A percentile compares a stretch with the other conserved stretches of the same genome.
Evolutionary conservation across 805 yeast species (phyloP).

Genomic region (Metschnikowia rubicola): DNA sequence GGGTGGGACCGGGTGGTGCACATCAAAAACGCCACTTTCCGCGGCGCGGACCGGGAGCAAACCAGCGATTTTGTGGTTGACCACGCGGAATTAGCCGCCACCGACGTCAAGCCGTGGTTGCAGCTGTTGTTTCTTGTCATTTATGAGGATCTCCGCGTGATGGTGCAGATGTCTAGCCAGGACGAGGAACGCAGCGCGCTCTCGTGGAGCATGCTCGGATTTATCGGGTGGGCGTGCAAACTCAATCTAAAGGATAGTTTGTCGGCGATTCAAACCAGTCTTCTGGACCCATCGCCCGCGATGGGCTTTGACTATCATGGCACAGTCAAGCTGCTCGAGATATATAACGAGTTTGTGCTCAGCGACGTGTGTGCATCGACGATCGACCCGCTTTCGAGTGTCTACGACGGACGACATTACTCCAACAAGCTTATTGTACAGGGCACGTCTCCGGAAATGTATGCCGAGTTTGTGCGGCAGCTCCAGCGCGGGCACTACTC

Average conservation of each 20-base stretch:
- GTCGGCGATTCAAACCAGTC: slow-evolving; percentile 42
- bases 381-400: slow-evolving; percentile 29
- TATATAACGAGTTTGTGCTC: slow-evolving; percentile 42
- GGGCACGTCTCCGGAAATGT: slow-evolving; percentile 18
- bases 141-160: slow-evolving; percentile 52
- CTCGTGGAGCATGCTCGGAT: slow-evolving; percentile 73
- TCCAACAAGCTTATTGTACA: slow-evolving; percentile 34
- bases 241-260: slow-evolving; percentile 37
- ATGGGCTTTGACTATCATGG: slow-evolving; percentile 64
- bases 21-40: slow-evolving; percentile 66
- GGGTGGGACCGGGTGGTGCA: slow-evolving; percentile 83
- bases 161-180: slow-evolving; percentile 24
- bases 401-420: slow-evolving; percentile 24
- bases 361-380: slow-evolving; percentile 32
- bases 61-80: slow-evolving; percentile 19
- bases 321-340: slow-evolving; percentile 45
- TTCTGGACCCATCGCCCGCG: slow-evolving; percentile 45
- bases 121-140: slow-evolving; percentile 69
- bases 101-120: slow-evolving; percentile 70
- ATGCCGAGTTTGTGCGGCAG: slow-evolving; percentile 21
- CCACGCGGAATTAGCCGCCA: slow-evolving; percentile 18
- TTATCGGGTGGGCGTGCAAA: slow-evolving; percentile 37
- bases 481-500: slow-evolving; percentile 29
- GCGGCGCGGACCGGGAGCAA: not conserved
- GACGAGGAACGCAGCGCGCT: slow-evolving; percentile 51